Evolutionary conservation across 768 basidiomycete species (phyloP), one percentile per base, ranked within the genome.

Genomic region (Mycena polygramma): DNA sequence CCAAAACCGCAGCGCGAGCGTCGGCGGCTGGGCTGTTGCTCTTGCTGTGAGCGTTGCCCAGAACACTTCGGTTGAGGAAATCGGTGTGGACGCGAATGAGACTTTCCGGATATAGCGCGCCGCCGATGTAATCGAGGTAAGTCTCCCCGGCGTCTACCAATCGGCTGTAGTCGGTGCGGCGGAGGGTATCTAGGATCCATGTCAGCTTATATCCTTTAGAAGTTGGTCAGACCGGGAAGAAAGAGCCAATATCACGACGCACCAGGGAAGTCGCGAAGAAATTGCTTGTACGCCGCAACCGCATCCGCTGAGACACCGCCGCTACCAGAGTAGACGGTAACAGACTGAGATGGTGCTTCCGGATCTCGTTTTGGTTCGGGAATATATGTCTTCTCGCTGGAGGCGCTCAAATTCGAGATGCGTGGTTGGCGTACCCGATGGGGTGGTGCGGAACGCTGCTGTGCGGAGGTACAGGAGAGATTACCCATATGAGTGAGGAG

Each of bases 81-180:
- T 88, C 87, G 45, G 88, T 83, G 74, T 94, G 92, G 13, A 88
- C 87, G 46, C 85, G 86, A 66, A 94, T 86, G 41, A 95, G 88
- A 73, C 90, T 91, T 73, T 93, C 91, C 6, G 94, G 94, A 71
- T 93, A 93, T 30, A 94, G 81, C 0, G 92, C 87, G n/a, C 92
- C 93, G 43, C 94, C 93, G 92, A 94, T 94, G 70, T 92, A 95
- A 76, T 95, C 94, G 68, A 94, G 90, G 68, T 94, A 95, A 7
- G 90, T 91, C 81, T 94, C 92, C 6, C 88, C 89, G 8, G 81
- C 80, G 9, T 84, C 85, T 66, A 88, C 86, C 39, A 92, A 82
- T 52, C 92, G 81, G 5, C 82, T 70, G 71, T 87, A 92, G 75
- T 93, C 91, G 0, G 85, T 89, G 68, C 85, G 83, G 39, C 92